A percentile compares a stretch with the other conserved stretches of the same genome.
Evolutionary conservation across 371 early-diverging fungal species (phyloP).

Genomic region (Quaeritorhiza haematococci): DNA sequence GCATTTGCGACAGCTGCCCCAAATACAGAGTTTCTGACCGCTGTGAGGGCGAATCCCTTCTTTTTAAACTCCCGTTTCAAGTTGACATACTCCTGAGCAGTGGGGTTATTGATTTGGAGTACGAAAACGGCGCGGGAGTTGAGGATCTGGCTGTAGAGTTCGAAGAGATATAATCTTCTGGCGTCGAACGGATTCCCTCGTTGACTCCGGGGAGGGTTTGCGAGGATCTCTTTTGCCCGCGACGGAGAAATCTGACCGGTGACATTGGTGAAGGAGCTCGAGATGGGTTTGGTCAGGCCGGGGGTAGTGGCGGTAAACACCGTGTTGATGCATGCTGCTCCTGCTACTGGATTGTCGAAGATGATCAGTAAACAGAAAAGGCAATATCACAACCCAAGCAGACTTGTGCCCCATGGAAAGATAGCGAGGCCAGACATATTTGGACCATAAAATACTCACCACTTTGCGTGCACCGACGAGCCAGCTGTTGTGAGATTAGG

Average conservation of each 20-base stretch:
- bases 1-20: constrained; percentile 13
- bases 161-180: constrained; percentile 12
- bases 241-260: constrained; percentile 4
- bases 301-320: too few relatives aligned
- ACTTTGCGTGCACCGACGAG: too few relatives aligned
- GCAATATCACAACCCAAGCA: too few relatives aligned
- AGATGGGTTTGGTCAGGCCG: too few relatives aligned
- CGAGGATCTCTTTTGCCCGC: constrained; percentile 4
- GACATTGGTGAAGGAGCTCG: too few relatives aligned
- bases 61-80: constrained; percentile 19
- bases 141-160: constrained; percentile 15
- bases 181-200: constrained; percentile 20
- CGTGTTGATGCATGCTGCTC: too few relatives aligned
- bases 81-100: constrained; percentile 18
- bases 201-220: constrained; percentile 3
- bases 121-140: constrained; percentile 19
- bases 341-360: too few relatives aligned
- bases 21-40: constrained; percentile 28
- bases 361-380: too few relatives aligned
- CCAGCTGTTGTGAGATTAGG: too few relatives aligned
- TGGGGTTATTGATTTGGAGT: constrained; percentile 31
- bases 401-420: too few relatives aligned
- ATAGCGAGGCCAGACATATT: too few relatives aligned
- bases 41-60: constrained; percentile 19
- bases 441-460: too few relatives aligned